Evolutionary conservation across 306 rosid species (phyloP).

Genomic region (Gynostemma pentaphyllum): DNA sequence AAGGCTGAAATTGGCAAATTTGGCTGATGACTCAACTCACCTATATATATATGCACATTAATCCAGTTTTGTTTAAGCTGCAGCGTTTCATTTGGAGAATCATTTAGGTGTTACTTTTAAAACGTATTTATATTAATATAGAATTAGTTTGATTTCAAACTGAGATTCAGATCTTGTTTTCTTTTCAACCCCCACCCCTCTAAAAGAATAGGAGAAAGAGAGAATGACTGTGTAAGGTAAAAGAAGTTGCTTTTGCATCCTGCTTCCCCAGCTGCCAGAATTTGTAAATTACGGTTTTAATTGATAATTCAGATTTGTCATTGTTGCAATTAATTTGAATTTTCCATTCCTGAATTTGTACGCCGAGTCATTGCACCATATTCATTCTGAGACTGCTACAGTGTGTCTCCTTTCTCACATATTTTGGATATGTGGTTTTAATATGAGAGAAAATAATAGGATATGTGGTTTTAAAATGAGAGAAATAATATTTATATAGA

Average conservation of each 20-base stretch:
- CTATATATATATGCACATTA: too few relatives aligned
- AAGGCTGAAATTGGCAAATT: constrained; percentile 54
- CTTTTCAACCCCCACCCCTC: background rate
- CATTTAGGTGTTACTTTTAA: background rate
- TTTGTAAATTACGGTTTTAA: background rate
- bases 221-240: background rate
- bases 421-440: too few relatives aligned
- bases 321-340: background rate
- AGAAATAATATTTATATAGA: too few relatives aligned
- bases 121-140: background rate
- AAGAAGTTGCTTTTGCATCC: background rate
- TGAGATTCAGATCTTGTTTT: background rate
- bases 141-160: constrained; percentile 1
- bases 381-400: too few relatives aligned
- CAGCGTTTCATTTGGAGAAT: constrained; percentile 3
- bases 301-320: background rate
- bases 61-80: constrained; percentile 4
- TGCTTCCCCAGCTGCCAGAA: background rate
- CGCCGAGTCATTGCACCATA: too few relatives aligned
- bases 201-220: background rate
- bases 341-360: background rate
- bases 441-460: too few relatives aligned
- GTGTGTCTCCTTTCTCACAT: too few relatives aligned
- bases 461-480: too few relatives aligned
- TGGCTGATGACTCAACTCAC: constrained; percentile 18